A percentile compares a stretch with the other conserved stretches of the same genome.
These are phyloP conservation scores for Geosmithia morbida DNA, from an alignment of 2,329 filamentous ascomycete genomes.

Conservation along the genomic window DNA sequence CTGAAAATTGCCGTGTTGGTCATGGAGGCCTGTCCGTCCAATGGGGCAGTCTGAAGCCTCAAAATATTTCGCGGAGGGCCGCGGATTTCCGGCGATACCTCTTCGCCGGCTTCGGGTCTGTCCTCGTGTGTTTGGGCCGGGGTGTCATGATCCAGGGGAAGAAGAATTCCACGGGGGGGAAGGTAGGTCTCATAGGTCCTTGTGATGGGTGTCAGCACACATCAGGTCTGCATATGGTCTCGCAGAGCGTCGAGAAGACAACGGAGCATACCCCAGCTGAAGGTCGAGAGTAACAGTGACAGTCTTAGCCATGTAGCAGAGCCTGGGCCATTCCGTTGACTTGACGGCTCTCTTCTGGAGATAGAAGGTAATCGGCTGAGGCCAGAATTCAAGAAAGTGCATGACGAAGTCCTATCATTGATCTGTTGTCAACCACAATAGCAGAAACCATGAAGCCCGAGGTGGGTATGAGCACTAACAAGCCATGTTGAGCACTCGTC, in stretches of 20 bases:
- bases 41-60: background rate
- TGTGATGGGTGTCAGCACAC: background rate
- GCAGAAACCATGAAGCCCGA: background rate
- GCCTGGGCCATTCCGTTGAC: background rate
- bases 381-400: background rate
- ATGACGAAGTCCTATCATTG: background rate
- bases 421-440: background rate
- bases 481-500: background rate
- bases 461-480: background rate
- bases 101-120: background rate
- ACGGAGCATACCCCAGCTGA: background rate
- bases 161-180: background rate
- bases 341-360: background rate
- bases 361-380: background rate
- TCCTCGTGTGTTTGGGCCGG: background rate
- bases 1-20: background rate
- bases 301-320: background rate
- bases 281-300: background rate
- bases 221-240: background rate
- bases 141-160: background rate
- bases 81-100: background rate
- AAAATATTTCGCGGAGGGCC: background rate
- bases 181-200: background rate
- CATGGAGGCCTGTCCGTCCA: background rate
- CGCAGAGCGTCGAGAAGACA: background rate